These are phyloP conservation scores for Coemansia sp. DNA, from an alignment of 192 early-diverging fungal species.

Conservation along the genomic window DNA sequence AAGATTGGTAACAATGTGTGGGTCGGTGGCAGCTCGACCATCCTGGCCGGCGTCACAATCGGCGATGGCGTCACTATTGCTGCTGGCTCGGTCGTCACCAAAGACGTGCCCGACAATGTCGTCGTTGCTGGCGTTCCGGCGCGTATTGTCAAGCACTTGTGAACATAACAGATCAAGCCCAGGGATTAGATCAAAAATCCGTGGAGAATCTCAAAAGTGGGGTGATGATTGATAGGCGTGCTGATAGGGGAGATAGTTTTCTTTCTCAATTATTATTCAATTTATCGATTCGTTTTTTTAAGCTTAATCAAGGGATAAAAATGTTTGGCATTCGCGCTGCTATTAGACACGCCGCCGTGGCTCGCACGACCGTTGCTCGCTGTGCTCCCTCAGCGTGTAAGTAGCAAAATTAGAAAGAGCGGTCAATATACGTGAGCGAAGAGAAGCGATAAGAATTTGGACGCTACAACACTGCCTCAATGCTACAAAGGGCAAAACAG, in stretches of 20 bases:
- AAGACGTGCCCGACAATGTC: slow-evolving; percentile 74
- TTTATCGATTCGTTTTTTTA: slow-evolving; percentile 12
- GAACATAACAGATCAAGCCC: not conserved
- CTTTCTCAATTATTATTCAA: slow-evolving; percentile 7
- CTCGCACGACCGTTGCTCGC: slow-evolving; percentile 20
- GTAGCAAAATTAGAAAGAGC: slow-evolving; percentile 9
- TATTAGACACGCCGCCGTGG: slow-evolving; percentile 38
- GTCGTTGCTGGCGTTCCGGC: slow-evolving; percentile 91
- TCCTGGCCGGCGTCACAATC: slow-evolving; percentile 86
- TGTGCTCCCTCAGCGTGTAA: slow-evolving; percentile 38
- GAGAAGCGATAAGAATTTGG: not conserved
- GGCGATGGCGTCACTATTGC: slow-evolving; percentile 74
- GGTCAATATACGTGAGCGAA: not conserved
- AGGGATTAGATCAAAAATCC: not conserved
- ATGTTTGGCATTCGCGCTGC: slow-evolving; percentile 53
- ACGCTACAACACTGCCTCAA: not conserved
- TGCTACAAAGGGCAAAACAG: not conserved
- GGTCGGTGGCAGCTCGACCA: slow-evolving; percentile 80
- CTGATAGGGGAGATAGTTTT: slow-evolving; percentile 11
- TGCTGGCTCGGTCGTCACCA: slow-evolving; percentile 88
- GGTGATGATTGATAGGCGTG: too few relatives aligned
- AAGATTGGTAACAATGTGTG: slow-evolving; percentile 85
- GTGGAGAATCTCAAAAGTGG: not conserved
- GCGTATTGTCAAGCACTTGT: slow-evolving; percentile 63
- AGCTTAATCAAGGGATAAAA: slow-evolving; percentile 7